Conservation (phyloP, 169 alveolate species). For the Eimeria praecox region DNA sequence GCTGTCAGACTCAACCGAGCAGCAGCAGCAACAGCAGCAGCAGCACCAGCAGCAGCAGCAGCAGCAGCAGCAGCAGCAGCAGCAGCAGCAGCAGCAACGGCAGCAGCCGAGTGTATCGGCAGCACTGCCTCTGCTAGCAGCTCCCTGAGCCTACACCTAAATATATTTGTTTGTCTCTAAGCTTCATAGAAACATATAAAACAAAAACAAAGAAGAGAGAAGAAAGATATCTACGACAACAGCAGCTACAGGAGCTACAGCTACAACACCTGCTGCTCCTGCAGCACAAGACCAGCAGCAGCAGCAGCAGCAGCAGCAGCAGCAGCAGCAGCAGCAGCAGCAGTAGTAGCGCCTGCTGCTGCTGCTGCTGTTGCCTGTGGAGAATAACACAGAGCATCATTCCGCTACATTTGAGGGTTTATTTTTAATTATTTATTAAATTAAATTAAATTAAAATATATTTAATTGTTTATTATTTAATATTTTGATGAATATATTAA, state of each 20-base stretch:
- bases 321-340: background rate
- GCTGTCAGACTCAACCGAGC: background rate
- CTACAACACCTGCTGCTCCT: constrained; percentile 24
- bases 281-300: constrained; percentile 16
- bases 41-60: constrained; percentile 19
- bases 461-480: background rate
- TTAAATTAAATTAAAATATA: background rate
- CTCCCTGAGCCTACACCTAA: background rate
- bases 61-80: constrained; percentile 35
- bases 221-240: background rate
- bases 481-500: background rate
- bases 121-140: constrained; percentile 12
- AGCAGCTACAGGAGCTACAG: constrained; percentile 49
- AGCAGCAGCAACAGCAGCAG: constrained; percentile 3
- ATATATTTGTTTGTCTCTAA: constrained; percentile 20
- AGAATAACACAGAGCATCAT: no score
- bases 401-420: no score
- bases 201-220: background rate
- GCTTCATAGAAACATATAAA: background rate
- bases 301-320: background rate
- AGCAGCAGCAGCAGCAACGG: constrained; percentile 11
- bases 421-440: background rate
- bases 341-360: background rate
- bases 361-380: background rate
- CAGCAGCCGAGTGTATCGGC: constrained; percentile 49